Evolutionary conservation across 768 basidiomycete genomes (phyloP).

Genomic region (Pleurotus citrinopileatus): DNA sequence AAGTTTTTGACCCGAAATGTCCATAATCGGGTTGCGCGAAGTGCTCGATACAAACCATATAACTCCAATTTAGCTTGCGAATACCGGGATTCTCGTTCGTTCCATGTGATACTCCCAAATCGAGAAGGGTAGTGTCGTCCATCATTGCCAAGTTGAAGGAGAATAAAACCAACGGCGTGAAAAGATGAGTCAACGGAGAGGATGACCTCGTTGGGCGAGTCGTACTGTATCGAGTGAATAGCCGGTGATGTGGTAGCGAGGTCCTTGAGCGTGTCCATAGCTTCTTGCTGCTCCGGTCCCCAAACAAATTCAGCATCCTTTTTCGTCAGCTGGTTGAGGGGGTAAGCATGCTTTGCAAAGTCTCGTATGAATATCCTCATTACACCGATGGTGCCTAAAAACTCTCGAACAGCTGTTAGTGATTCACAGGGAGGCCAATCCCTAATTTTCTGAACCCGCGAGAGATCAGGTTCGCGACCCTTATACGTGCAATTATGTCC

Average conservation of each 20-base stretch:
- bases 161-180: constrained; percentile 9
- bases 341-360: constrained; percentile 11
- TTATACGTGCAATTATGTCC: constrained; percentile 33
- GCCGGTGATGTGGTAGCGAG: constrained; percentile 16
- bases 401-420: constrained; percentile 16
- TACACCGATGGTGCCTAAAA: constrained; percentile 17
- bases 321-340: constrained; percentile 14
- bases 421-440: constrained; percentile 17
- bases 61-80: constrained; percentile 37
- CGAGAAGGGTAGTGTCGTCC: constrained; percentile 12
- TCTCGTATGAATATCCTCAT: constrained; percentile 19
- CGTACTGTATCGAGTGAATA: constrained; percentile 26
- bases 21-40: constrained; percentile 17
- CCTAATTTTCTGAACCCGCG: constrained; percentile 21
- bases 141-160: constrained; percentile 9
- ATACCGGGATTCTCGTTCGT: constrained; percentile 10
- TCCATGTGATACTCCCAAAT: constrained; percentile 24
- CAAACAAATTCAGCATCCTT: constrained; percentile 21
- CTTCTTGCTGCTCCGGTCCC: constrained; percentile 14
- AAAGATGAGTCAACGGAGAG: constrained; percentile 27
- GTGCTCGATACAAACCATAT: constrained; percentile 30
- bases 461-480: constrained; percentile 24
- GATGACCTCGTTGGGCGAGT: constrained; percentile 17
- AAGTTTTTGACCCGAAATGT: constrained; percentile 24
- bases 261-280: constrained; percentile 16